Conservation (phyloP, 306 rosid genomes). For the Trifolium pratense region DNA sequence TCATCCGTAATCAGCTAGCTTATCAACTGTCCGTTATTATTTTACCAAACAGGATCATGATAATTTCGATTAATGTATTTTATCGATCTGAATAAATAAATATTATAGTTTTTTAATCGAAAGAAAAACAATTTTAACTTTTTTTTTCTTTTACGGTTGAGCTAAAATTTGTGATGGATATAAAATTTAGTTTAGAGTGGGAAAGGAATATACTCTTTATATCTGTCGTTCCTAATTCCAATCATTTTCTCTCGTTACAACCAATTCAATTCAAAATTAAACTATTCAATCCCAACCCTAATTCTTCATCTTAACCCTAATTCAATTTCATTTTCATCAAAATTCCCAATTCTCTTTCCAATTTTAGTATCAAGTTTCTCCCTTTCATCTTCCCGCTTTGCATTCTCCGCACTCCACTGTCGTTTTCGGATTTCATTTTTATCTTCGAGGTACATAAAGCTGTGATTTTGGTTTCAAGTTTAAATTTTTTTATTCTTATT, state of each 20-base stretch:
- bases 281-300: neutral
- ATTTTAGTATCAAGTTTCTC: conserved; percentile 12
- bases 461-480: neutral
- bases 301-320: neutral
- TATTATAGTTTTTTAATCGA: too few species aligned
- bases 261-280: neutral
- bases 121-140: too few species aligned
- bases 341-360: neutral
- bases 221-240: neutral
- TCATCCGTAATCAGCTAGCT: too few species aligned
- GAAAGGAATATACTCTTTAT: neutral
- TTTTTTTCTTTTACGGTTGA: too few species aligned
- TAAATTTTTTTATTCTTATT: neutral
- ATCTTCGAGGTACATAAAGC: conserved; percentile 21
- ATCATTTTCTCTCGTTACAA: neutral
- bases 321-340: neutral
- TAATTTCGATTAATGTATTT: too few species aligned
- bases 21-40: too few species aligned
- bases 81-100: too few species aligned
- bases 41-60: too few species aligned
- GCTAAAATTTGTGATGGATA: too few species aligned
- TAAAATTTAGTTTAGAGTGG: too few species aligned
- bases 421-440: neutral
- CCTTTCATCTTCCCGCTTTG: neutral
- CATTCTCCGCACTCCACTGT: neutral